These are phyloP conservation scores for Penstemon eatonii DNA, from an alignment of 257 asterid genomes.

Conservation along the genomic window DNA sequence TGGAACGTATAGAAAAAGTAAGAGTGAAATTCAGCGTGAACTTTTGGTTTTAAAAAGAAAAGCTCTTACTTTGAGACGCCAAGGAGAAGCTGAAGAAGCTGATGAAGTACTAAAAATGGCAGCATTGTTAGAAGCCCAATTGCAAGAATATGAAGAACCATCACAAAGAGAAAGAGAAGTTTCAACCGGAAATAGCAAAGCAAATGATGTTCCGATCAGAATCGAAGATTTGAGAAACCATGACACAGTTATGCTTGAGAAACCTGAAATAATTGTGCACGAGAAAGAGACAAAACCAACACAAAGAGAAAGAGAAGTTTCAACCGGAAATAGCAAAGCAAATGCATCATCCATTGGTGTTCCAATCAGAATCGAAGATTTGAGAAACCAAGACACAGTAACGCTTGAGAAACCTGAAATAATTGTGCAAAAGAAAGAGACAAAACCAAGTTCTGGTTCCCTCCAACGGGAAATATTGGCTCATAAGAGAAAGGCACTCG, in stretches of 20 bases:
- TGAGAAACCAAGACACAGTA: slow-evolving; percentile 30
- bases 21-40: slow-evolving; percentile 81
- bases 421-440: slow-evolving; percentile 25
- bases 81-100: slow-evolving; percentile 76
- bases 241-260: slow-evolving; percentile 34
- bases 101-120: slow-evolving; percentile 76
- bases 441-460: slow-evolving; percentile 35
- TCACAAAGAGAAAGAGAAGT: slow-evolving; percentile 30
- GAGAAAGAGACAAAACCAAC: slow-evolving; percentile 36
- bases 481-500: slow-evolving; percentile 77
- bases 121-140: slow-evolving; percentile 54
- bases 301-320: slow-evolving; percentile 26
- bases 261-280: slow-evolving; percentile 29
- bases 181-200: slow-evolving; percentile 32
- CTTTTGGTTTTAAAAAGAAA: slow-evolving; percentile 76
- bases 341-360: slow-evolving; percentile 8
- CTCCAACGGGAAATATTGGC: slow-evolving; percentile 63
- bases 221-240: slow-evolving; percentile 30
- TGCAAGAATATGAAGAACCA: slow-evolving; percentile 62
- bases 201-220: slow-evolving; percentile 25
- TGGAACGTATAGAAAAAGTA: slow-evolving; percentile 51
- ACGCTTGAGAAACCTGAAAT: slow-evolving; percentile 38
- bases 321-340: slow-evolving; percentile 32
- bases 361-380: slow-evolving; percentile 31
- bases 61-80: slow-evolving; percentile 76